Evolutionary conservation across 805 yeast species (phyloP).

Genomic region (Cyberlindnera japonica): DNA sequence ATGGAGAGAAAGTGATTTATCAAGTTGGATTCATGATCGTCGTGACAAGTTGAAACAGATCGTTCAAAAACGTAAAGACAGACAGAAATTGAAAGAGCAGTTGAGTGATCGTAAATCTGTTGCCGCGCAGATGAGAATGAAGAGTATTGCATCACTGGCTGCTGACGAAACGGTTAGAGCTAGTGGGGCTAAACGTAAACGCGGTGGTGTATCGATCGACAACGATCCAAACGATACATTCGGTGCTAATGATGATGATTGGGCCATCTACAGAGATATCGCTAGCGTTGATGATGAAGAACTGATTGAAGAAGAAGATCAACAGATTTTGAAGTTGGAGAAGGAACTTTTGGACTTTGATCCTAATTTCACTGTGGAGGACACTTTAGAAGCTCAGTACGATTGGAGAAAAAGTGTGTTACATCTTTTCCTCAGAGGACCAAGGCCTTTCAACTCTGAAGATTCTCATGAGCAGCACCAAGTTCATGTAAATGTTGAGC

Average conservation of each 20-base stretch:
- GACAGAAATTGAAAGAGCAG: conserved; percentile 61
- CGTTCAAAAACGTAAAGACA: conserved; percentile 62
- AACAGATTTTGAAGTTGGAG: conserved; percentile 58
- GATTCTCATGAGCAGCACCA: conserved; percentile 86
- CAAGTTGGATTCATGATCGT: conserved; percentile 76
- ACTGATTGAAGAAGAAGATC: conserved; percentile 70
- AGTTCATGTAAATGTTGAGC: conserved; percentile 83
- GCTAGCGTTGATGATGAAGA: conserved; percentile 75
- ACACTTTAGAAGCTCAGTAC: conserved; percentile 72
- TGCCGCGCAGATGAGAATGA: conserved; percentile 92
- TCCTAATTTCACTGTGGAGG: conserved; percentile 81
- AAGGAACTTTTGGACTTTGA: conserved; percentile 75
- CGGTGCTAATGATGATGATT: conserved; percentile 94
- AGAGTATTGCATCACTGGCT: conserved; percentile 82
- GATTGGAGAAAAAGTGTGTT: conserved; percentile 81
- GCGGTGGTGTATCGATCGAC: conserved; percentile 67
- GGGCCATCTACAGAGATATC: conserved; percentile 87
- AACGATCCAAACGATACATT: conserved; percentile 92
- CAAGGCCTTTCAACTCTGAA: conserved; percentile 79
- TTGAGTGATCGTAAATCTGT: conserved; percentile 84
- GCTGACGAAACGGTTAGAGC: conserved; percentile 53
- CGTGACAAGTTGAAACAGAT: conserved; percentile 55
- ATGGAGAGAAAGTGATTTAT: conserved; percentile 73
- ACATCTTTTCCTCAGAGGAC: conserved; percentile 87
- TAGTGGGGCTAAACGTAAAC: conserved; percentile 35